A percentile compares a stretch with the other conserved stretches of the same genome.
These are phyloP conservation scores for Aspergillus asperescens DNA, from an alignment of 495 filamentous ascomycete genomes.

Conservation along the genomic window DNA sequence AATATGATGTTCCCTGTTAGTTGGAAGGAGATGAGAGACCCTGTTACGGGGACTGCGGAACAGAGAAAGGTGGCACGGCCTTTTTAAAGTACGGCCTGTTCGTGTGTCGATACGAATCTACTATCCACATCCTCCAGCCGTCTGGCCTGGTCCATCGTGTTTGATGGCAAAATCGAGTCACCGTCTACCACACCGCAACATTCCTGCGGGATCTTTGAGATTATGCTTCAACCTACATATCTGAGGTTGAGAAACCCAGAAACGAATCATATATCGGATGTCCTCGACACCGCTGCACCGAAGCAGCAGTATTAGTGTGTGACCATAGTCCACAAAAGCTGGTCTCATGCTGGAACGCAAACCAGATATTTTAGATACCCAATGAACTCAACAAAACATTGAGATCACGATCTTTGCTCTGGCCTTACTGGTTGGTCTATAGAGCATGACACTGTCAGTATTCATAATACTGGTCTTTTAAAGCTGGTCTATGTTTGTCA, in stretches of 20 bases:
- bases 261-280: neutral
- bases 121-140: neutral
- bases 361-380: too few species aligned
- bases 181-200: too few species aligned
- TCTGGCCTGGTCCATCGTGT: neutral
- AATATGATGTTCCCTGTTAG: slow-evolving; percentile 86
- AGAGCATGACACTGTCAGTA: slow-evolving; percentile 35
- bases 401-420: neutral
- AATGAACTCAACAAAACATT: neutral
- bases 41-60: slow-evolving; percentile 71
- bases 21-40: slow-evolving; percentile 91
- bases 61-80: slow-evolving; percentile 90
- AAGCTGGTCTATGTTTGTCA: slow-evolving; percentile 52
- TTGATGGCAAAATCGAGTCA: neutral
- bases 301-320: neutral
- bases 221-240: neutral
- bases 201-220: neutral
- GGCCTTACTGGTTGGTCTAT: neutral
- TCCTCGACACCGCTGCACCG: neutral
- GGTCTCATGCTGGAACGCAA: too few species aligned
- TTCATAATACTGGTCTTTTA: slow-evolving; percentile 44
- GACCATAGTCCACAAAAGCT: neutral
- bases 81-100: slow-evolving; percentile 48
- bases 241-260: neutral
- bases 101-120: neutral